phyloP scores from a whole-genome alignment of 495 filamentous ascomycete species.

The Podospora australis region DNA sequence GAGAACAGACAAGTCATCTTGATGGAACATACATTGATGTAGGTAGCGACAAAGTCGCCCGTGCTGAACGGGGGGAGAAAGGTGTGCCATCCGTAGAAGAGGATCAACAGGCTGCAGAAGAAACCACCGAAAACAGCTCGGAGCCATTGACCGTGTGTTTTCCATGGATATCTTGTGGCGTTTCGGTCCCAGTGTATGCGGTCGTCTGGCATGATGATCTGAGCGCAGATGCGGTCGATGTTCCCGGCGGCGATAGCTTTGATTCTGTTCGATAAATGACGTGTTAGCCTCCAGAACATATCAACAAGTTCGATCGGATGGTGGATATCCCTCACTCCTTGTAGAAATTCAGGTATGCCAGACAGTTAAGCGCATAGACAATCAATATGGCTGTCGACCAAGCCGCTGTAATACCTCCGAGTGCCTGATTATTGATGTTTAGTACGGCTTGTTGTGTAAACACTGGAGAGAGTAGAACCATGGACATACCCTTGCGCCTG shows the following conservation, averaged over 20 bases:
- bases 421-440: slow-evolving; percentile 20
- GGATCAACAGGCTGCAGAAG: not conserved
- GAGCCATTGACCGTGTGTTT: not conserved
- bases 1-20: not conserved
- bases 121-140: not conserved
- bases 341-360: slow-evolving; percentile 29
- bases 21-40: not conserved
- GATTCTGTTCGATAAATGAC: not conserved
- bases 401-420: slow-evolving; percentile 25
- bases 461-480: not conserved
- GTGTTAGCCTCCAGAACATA: too few relatives aligned
- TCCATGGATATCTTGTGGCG: not conserved
- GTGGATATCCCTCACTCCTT: slow-evolving; percentile 18
- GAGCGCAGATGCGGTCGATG: not conserved
- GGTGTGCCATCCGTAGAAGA: not conserved
- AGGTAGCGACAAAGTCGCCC: not conserved
- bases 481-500: slow-evolving; percentile 16
- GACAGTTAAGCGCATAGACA: slow-evolving; percentile 32
- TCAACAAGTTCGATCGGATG: too few relatives aligned
- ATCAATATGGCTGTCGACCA: slow-evolving; percentile 30
- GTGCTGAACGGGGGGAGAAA: not conserved
- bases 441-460: slow-evolving; percentile 13
- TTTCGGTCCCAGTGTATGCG: not conserved
- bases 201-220: not conserved
- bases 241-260: not conserved